phyloP scores from a whole-genome alignment of 768 basidiomycete genomes.

The Tricholoma sp. region DNA sequence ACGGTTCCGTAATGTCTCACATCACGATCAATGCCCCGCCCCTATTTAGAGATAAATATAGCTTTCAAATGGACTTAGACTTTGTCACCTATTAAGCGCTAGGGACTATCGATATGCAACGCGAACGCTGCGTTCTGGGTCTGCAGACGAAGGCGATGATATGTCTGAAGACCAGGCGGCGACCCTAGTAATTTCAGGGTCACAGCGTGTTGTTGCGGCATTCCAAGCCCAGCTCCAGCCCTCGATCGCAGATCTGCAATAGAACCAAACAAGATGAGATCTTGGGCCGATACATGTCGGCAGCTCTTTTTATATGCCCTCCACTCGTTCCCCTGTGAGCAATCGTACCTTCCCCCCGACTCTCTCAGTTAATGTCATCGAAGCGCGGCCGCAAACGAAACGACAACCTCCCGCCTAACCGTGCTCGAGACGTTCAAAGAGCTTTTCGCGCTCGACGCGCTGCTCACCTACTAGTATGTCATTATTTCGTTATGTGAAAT shows the following conservation, averaged over 20 bases:
- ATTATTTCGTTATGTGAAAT: slow-evolving; percentile 35
- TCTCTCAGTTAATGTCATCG: slow-evolving; percentile 59
- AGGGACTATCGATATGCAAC: background rate
- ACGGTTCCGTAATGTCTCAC: background rate
- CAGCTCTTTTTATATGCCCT: slow-evolving; percentile 39
- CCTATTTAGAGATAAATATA: background rate
- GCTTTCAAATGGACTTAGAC: background rate
- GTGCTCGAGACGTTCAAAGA: slow-evolving; percentile 84
- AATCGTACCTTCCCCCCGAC: slow-evolving; percentile 17
- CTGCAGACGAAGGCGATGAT: background rate
- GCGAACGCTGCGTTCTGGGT: background rate
- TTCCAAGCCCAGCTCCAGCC: slow-evolving; percentile 2
- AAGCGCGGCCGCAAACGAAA: slow-evolving; percentile 85
- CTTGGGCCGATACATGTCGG: slow-evolving; percentile 26
- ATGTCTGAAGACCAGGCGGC: background rate
- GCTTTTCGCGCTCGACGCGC: slow-evolving; percentile 87
- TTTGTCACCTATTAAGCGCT: background rate
- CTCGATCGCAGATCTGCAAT: slow-evolving; percentile 12
- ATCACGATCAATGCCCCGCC: background rate
- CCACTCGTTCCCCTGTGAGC: slow-evolving; percentile 18
- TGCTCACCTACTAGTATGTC: slow-evolving; percentile 72
- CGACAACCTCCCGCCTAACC: slow-evolving; percentile 73
- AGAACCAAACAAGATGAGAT: slow-evolving; percentile 19
- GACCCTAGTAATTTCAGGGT: slow-evolving; percentile 4
- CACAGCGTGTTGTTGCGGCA: slow-evolving; percentile 3